Base-by-base conservation (phyloP, 257 asterid genomes). In the Solanum boliviense region DNA sequence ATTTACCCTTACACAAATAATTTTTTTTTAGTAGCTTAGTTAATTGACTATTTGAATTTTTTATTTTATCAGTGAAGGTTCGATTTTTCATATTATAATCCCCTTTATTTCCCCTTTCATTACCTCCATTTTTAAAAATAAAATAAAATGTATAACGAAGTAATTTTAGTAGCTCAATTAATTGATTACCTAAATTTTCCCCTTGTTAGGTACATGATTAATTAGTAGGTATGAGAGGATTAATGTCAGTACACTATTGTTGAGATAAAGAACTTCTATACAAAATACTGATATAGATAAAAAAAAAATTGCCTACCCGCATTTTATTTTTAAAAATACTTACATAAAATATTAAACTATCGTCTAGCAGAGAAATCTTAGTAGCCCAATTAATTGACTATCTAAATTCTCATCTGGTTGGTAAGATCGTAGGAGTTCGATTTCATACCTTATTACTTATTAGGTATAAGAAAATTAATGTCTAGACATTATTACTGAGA, bases 331-430 rank as follows among this genome's bases (percentile, higher is more conserved):
- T 1, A 1, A 7, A 18, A 56, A 56, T 0, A 6, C 2, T 56
- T 20, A 6, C 4, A 0, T 0, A 52, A 16, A 20, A 0, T 56
- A 56, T 6, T 6, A 16, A 4, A 52, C 65, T 56, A 20, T 7
- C 4, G 10, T 56, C 0, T 56, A 56, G 9, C 5, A 7, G 1
- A 56, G 23, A 1, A 52, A 16, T 16, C 62, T 52, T 52, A 21
- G 0, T 9, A 4, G 7, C 1, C 29, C 1, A 62, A 9, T 0
- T 62, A 10, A 10, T 9, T 62, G 1, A 62, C 31, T 62, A 62
- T n/a, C 15, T 62, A 62, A 62, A 62, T 9, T 62, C 0, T 62
- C 5, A n/a, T 11, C 31, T 5, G 0, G 0, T 10, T 62, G 7
- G 0, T 62, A 9, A 62, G 4, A 23, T 52, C 23, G 3, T 6